Conservation (phyloP, 1,284 basidiomycete genomes). For the Boletellus sp. region DNA sequence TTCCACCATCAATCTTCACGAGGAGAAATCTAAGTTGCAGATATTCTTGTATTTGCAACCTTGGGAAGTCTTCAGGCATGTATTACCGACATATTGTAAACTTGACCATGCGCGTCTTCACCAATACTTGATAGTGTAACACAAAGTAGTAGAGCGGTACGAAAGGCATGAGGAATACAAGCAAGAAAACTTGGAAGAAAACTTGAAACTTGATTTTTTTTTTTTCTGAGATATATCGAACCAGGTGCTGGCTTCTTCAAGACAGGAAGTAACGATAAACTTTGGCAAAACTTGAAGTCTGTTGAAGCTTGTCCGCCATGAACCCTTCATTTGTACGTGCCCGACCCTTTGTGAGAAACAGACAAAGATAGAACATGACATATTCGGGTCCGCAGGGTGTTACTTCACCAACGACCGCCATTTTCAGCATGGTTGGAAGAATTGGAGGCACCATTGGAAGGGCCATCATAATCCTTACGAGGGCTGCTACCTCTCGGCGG, state of each 20-base stretch:
- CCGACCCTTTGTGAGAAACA: slow-evolving; percentile 31
- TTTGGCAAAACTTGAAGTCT: slow-evolving; percentile 35
- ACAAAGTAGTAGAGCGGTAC: slow-evolving; percentile 39
- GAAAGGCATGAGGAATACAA: slow-evolving; percentile 36
- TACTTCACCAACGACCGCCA: slow-evolving; percentile 47
- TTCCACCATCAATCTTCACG: slow-evolving; percentile 11
- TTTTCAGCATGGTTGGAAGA: slow-evolving; percentile 32
- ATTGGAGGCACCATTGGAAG: slow-evolving; percentile 33
- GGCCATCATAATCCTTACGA: slow-evolving; percentile 50
- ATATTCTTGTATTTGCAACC: slow-evolving; percentile 20
- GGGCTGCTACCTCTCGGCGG: slow-evolving; percentile 76
- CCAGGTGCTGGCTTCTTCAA: slow-evolving; percentile 36
- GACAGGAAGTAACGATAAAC: slow-evolving; percentile 36
- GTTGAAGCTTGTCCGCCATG: slow-evolving; percentile 33
- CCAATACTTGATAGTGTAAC: slow-evolving; percentile 40
- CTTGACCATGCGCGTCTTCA: slow-evolving; percentile 38
- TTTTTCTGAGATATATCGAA: slow-evolving; percentile 36
- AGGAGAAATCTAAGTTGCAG: slow-evolving; percentile 8
- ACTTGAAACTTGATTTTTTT: slow-evolving; percentile 47
- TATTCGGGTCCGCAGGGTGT: slow-evolving; percentile 10
- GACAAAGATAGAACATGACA: slow-evolving; percentile 25
- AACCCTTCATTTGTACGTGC: slow-evolving; percentile 34
- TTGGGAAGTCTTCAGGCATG: slow-evolving; percentile 33
- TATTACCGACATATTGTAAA: slow-evolving; percentile 36
- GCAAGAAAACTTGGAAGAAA: slow-evolving; percentile 38